Conservation (phyloP, 306 rosid species). For the Cucumis melo region DNA sequence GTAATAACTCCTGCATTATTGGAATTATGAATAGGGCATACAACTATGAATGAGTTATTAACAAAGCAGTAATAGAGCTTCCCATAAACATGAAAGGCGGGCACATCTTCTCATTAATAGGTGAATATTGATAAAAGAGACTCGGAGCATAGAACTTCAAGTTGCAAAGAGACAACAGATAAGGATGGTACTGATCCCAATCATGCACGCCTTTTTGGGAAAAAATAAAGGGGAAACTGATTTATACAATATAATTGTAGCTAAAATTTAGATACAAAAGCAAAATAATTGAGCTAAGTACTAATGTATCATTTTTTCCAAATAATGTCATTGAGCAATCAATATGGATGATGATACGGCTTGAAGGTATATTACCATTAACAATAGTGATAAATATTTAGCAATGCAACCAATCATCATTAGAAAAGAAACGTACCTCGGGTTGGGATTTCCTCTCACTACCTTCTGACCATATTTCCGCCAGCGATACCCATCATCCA, state of each 20-base stretch:
- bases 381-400: neutral
- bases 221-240: neutral
- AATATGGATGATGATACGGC: neutral
- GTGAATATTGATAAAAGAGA: constrained; percentile 2
- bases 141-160: neutral
- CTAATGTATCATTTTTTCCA: neutral
- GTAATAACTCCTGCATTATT: constrained; percentile 79
- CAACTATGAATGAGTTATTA: neutral
- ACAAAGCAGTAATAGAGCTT: neutral
- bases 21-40: neutral
- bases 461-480: constrained; percentile 98
- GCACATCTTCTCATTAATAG: neutral
- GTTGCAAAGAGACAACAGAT: constrained; percentile 7
- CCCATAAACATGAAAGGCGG: neutral
- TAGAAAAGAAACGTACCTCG: constrained; percentile 46
- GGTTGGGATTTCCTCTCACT: constrained; percentile 98
- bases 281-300: neutral
- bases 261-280: neutral
- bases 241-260: neutral
- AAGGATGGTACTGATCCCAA: neutral
- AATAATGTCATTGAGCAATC: neutral
- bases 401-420: neutral
- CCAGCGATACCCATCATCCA: constrained; percentile 99
- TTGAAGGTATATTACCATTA: neutral
- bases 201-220: neutral